Percentiles rank a stretch among this genome's conserved stretches.
These are phyloP conservation scores for Anthracocystis setariae DNA, from an alignment of 1,284 basidiomycete species.

Conservation along the genomic window DNA sequence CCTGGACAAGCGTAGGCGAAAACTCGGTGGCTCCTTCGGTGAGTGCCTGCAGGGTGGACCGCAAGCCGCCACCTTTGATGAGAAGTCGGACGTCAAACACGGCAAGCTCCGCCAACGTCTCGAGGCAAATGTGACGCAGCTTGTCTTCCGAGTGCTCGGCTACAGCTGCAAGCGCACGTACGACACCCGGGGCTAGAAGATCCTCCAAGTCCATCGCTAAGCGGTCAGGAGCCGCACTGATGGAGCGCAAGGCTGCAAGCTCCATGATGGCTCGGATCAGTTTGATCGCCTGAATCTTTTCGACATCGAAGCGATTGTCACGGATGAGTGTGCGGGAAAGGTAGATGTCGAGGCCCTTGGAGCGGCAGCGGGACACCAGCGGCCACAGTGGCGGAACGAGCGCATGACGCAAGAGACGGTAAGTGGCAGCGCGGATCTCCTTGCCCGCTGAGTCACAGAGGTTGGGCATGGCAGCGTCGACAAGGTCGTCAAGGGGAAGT, in stretches of 20 bases:
- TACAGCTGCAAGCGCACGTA: constrained; percentile 85
- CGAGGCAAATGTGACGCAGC: constrained; percentile 82
- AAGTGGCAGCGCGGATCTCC: constrained; percentile 82
- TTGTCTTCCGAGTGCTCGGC: constrained; percentile 93
- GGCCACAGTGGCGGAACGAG: constrained; percentile 73
- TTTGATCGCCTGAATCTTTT: constrained; percentile 94
- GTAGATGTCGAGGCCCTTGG: constrained; percentile 82
- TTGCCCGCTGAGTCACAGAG: constrained; percentile 80
- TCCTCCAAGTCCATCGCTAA: constrained; percentile 68
- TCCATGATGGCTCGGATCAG: constrained; percentile 86
- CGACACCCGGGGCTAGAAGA: constrained; percentile 63
- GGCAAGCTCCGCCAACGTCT: constrained; percentile 90
- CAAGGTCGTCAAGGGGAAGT: constrained; percentile 76
- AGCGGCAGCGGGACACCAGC: constrained; percentile 73
- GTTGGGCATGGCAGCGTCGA: constrained; percentile 77
- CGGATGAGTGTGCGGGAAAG: constrained; percentile 83
- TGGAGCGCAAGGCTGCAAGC: constrained; percentile 39
- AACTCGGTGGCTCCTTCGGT: constrained; percentile 88
- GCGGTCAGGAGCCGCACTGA: constrained; percentile 61
- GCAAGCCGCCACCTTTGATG: constrained; percentile 81
- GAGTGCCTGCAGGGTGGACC: constrained; percentile 85
- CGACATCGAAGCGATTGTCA: constrained; percentile 82
- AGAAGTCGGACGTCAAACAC: constrained; percentile 87
- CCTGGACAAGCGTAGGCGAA: constrained; percentile 81
- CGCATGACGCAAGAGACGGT: constrained; percentile 84